Base-by-base conservation (phyloP, 164 flowering plant species). In the Liriodendron chinense region DNA sequence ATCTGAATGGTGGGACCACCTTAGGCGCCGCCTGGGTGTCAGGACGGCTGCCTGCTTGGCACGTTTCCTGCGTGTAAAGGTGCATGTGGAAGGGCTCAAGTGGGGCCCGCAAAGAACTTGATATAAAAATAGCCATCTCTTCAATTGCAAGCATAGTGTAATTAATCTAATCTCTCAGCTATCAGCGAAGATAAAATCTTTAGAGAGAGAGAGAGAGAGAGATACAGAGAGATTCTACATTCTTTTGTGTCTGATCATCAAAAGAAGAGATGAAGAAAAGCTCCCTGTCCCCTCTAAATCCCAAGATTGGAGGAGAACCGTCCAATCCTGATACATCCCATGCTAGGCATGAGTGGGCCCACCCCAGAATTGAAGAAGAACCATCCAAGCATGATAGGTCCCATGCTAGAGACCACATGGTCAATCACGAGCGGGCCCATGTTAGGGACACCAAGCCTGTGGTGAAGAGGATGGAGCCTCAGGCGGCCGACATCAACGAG, bases 401-500 rank as follows among this genome's bases (percentile, higher is more conserved):
- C 43, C 43, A 34, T 34, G 43, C 43, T 34, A 61, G 64, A 61
- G 64, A n/a, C 7, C 64, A 61, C 20, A n/a, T 7, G 64, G 9
- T 61, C 9, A 6, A 18, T 61, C 64, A 61, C 16, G 22, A 61
- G 64, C 16, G 0, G 64, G 22, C 3, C 16, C 43, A 65, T 65
- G 68, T n/a, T 18, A 13, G 9, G 26, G 69, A 75, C 53, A 72
- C 72, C 18, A 66, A 68, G 9, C 57, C 64, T 20, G 62, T 23
- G 23, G 72, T 21, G 25, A 83, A 75, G 72, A 79, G 70, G 81
- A 67, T 77, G 18, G 86, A 84, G 82, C 84, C 74, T 61, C 81
- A 77, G 75, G 62, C 84, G 0, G 87, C 76, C 61, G 95, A 95
- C 70, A 83, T 93, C 22, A 80, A 93, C 71, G 80, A 83, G 74